Percentiles rank a stretch among this genome's conserved stretches.
phyloP scores from a whole-genome alignment of 352 stramenopile species.

The Paralagenidium karlingii region DNA sequence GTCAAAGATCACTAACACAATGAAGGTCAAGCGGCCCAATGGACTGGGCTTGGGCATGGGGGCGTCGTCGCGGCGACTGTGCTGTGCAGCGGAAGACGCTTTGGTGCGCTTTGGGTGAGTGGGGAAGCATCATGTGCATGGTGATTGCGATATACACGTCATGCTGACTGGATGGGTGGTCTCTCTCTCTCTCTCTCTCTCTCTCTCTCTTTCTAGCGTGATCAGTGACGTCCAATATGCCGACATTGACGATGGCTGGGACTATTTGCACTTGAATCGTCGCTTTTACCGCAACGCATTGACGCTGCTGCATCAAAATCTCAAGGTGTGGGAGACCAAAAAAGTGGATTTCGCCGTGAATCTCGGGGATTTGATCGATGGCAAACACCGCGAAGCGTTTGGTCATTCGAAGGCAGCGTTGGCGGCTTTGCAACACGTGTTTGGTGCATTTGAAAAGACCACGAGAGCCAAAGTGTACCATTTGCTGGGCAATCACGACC shows the following conservation, averaged over 20 bases:
- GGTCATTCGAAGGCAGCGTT: slow-evolving; percentile 23
- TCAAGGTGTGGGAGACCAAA: slow-evolving; percentile 1
- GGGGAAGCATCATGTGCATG: too few relatives aligned
- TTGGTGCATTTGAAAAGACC: too few relatives aligned
- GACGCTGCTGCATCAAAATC: slow-evolving; percentile 18
- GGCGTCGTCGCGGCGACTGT: too few relatives aligned
- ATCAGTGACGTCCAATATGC: slow-evolving; percentile 77
- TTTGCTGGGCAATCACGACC: slow-evolving; percentile 74
- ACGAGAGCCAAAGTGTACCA: slow-evolving; percentile 70
- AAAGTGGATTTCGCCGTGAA: slow-evolving; percentile 52
- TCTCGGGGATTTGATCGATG: slow-evolving; percentile 71
- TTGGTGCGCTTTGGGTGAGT: too few relatives aligned
- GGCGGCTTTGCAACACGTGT: slow-evolving; percentile 17
- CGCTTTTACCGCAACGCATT: slow-evolving; percentile 63
- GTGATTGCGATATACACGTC: too few relatives aligned
- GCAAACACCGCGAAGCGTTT: slow-evolving; percentile 54
- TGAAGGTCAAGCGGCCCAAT: too few relatives aligned
- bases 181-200: background rate
- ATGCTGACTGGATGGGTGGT: too few relatives aligned
- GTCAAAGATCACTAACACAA: too few relatives aligned
- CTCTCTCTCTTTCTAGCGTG: slow-evolving; percentile 10
- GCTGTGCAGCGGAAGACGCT: too few relatives aligned
- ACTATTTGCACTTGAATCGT: slow-evolving; percentile 50
- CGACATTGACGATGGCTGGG: slow-evolving; percentile 64
- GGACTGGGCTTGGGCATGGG: too few relatives aligned